These are phyloP conservation scores for Rhynchosporium secalis DNA, from an alignment of 2,329 filamentous ascomycete species.

Conservation along the genomic window DNA sequence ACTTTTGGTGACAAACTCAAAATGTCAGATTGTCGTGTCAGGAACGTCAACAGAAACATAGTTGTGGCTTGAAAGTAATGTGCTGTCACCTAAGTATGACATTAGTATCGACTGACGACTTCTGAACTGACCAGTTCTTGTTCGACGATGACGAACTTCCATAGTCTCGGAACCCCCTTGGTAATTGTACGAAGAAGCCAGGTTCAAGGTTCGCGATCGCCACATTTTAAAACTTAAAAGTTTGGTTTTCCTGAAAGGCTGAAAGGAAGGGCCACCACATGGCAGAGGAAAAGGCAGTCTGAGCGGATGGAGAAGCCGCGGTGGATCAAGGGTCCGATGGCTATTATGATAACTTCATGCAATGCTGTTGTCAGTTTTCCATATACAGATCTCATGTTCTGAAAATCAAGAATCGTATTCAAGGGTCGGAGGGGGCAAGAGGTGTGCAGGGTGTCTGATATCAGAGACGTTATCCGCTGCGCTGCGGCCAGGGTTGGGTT, in stretches of 20 bases:
- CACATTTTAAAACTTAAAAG: not conserved
- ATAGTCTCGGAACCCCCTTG: too few species aligned
- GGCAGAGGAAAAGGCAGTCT: slow-evolving; percentile 4
- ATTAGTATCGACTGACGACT: too few species aligned
- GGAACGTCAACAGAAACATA: too few species aligned
- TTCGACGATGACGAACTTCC: too few species aligned
- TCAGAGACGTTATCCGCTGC: not conserved
- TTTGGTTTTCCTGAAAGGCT: not conserved
- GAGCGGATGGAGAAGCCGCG: slow-evolving; percentile 7
- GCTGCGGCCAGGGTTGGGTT: too few species aligned
- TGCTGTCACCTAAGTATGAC: too few species aligned
- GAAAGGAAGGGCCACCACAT: not conserved
- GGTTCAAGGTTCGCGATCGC: slow-evolving; percentile 13
- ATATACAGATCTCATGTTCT: not conserved
- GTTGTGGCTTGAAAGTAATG: too few species aligned
- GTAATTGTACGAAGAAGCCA: not conserved
- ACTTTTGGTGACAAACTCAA: too few species aligned
- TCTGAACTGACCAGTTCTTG: too few species aligned
- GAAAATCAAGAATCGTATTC: too few species aligned
- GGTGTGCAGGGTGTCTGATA: not conserved
- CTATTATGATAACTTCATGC: slow-evolving; percentile 9
- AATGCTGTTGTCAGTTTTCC: not conserved
- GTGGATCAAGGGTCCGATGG: slow-evolving; percentile 5
- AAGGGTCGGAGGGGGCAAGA: not conserved
- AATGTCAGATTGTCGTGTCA: too few species aligned